A percentile compares a stretch with the other conserved stretches of the same genome.
These are phyloP conservation scores for Cryomyces minteri DNA, from an alignment of 495 filamentous ascomycete genomes.

Conservation along the genomic window DNA sequence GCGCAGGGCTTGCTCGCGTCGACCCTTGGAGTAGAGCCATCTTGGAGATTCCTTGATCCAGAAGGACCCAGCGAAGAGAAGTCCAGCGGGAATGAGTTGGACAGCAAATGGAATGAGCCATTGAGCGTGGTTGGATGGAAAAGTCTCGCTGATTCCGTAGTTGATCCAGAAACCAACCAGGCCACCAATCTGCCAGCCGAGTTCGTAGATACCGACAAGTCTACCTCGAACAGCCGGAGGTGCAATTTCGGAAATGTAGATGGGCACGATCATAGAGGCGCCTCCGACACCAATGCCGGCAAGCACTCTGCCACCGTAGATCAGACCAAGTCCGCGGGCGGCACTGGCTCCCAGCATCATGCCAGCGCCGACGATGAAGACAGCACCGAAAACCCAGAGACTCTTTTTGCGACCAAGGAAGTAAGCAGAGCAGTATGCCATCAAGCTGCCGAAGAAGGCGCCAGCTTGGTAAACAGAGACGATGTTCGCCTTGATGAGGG, in stretches of 20 bases:
- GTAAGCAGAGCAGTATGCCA: slow-evolving; percentile 37
- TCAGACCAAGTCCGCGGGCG: slow-evolving; percentile 37
- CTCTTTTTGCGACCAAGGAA: slow-evolving; percentile 38
- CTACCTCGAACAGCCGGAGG: slow-evolving; percentile 35
- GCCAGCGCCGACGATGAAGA: slow-evolving; percentile 47
- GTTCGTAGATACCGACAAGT: slow-evolving; percentile 47
- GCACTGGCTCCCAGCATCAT: slow-evolving; percentile 41
- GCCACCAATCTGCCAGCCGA: slow-evolving; percentile 56
- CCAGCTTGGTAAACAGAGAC: slow-evolving; percentile 47
- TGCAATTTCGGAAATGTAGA: slow-evolving; percentile 39
- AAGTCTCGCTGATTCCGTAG: slow-evolving; percentile 29
- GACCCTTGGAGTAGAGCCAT: slow-evolving; percentile 41
- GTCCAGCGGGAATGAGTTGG: slow-evolving; percentile 34
- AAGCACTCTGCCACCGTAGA: slow-evolving; percentile 36
- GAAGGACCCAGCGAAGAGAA: slow-evolving; percentile 28
- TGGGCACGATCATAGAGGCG: slow-evolving; percentile 31
- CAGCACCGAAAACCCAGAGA: slow-evolving; percentile 29
- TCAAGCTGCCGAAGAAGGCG: slow-evolving; percentile 47
- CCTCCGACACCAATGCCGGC: slow-evolving; percentile 35
- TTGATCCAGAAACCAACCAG: slow-evolving; percentile 62
- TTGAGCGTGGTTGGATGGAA: slow-evolving; percentile 26
- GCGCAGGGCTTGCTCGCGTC: slow-evolving; percentile 33
- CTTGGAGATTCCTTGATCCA: slow-evolving; percentile 42
- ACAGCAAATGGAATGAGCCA: slow-evolving; percentile 40
- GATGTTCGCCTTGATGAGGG: slow-evolving; percentile 43